Evolutionary conservation across 805 yeast genomes (phyloP).

Genomic region (Hanseniaspora mollemarum): DNA sequence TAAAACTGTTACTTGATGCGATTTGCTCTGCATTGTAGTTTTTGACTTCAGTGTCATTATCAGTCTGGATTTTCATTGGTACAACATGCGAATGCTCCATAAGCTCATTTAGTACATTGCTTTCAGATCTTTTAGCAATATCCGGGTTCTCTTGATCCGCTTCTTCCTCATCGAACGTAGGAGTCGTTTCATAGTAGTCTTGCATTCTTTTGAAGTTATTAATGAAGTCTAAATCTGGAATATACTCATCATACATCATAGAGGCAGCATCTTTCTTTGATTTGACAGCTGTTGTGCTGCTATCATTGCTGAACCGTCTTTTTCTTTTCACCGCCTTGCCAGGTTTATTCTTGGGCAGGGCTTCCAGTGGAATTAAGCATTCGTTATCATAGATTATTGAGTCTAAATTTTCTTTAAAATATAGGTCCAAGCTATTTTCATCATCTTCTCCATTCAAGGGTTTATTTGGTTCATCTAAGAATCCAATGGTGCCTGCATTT

Average conservation of each 20-base stretch:
- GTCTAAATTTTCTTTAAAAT: slow-evolving; percentile 10
- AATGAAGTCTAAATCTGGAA: slow-evolving; percentile 58
- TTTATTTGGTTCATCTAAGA: not conserved
- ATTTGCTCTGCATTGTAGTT: not conserved
- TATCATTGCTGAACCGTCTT: not conserved
- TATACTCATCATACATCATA: slow-evolving; percentile 56
- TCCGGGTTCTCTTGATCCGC: not conserved
- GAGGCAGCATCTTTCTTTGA: not conserved
- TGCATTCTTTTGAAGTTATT: slow-evolving; percentile 42
- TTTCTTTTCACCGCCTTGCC: slow-evolving; percentile 1
- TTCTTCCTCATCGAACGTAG: slow-evolving; percentile 19
- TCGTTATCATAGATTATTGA: slow-evolving; percentile 14
- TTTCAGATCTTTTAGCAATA: slow-evolving; percentile 8
- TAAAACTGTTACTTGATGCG: not conserved
- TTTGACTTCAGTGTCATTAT: not conserved
- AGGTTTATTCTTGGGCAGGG: slow-evolving; percentile 2
- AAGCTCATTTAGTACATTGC: not conserved
- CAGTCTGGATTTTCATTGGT: slow-evolving; percentile 8
- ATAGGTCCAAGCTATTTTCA: not conserved
- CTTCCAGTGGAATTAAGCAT: slow-evolving; percentile 15
- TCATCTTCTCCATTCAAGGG: slow-evolving; percentile 4
- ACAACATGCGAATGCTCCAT: slow-evolving; percentile 9
- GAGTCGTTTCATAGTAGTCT: slow-evolving; percentile 19
- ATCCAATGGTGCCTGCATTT: no score
- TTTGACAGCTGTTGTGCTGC: not conserved